Conservation (phyloP, 371 early-diverging fungal genomes). For the Lichtheimia hyalospora region DNA sequence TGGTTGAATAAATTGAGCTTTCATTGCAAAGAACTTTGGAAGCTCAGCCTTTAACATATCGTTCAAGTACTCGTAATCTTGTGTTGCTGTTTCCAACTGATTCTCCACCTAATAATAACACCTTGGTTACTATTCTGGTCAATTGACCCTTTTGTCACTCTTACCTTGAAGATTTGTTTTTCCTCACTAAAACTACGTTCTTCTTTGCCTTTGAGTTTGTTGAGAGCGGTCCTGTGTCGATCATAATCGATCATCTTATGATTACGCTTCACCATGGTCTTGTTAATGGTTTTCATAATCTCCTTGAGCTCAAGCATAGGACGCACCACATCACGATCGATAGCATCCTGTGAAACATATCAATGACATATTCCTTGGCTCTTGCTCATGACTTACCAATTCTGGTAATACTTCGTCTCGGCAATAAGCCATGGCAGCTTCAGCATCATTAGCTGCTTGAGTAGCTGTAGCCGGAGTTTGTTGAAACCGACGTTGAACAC, state of each 20-base stretch:
- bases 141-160: neutral
- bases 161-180: conserved; percentile 64
- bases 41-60: conserved; percentile 67
- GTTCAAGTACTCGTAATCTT: conserved; percentile 75
- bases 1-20: conserved; percentile 67
- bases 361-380: neutral
- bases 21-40: conserved; percentile 63
- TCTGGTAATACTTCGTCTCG: conserved; percentile 68
- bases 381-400: conserved; percentile 44
- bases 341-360: conserved; percentile 47
- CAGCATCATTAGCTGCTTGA: conserved; percentile 65
- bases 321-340: conserved; percentile 72
- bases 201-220: conserved; percentile 66
- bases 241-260: conserved; percentile 88
- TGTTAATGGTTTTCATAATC: conserved; percentile 68
- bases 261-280: conserved; percentile 74
- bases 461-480: conserved; percentile 60
- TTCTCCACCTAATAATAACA: conserved; percentile 45
- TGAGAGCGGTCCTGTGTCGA: conserved; percentile 66
- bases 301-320: conserved; percentile 66
- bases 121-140: neutral
- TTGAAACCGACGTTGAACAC: conserved; percentile 40
- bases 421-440: conserved; percentile 58
- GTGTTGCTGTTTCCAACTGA: conserved; percentile 68
- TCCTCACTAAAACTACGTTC: conserved; percentile 72